Base-by-base conservation (phyloP, 495 filamentous ascomycete genomes). In the Penicillium odoratum region DNA sequence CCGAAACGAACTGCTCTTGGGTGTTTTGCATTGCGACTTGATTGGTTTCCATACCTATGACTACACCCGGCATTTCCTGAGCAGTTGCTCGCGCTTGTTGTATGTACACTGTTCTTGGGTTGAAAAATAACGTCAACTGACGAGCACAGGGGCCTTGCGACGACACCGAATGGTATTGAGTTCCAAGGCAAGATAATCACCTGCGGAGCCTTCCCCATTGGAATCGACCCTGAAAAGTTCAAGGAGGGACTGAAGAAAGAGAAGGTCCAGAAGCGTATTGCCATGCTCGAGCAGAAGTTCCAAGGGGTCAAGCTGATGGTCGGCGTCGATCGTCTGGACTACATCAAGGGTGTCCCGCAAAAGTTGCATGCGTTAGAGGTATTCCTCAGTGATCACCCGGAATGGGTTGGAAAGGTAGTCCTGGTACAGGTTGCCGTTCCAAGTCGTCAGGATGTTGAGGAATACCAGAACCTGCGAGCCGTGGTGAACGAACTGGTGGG, bases 331-430 rank as follows among this genome's bases (percentile, higher is more conserved):
- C 87, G 93, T 47, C 81, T 98, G 47, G 93, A 98, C 69, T 97
- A 98, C 71, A 96, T 97, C 81, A 98, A 98, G 70, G 93, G 94
- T 52, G 90, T 98, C 21, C 93, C 93, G 0, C 94, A 98, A 71
- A 98, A 98, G 71, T 79, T 98, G 6, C 93, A 97, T 62, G 92
- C 93, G 4, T 83, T 97, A 11, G 93, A 98, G 72, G 90, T 97
- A 4, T 97, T 98, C 78, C 83, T 98, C 31, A 94, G 90, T 10
- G 93, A 97, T 59, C 92, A 98, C 62, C 93, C 93, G 4, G 93
- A 98, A 74, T 96, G 92, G 92, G 91, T 97, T 51, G 93, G 93
- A 44, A 96, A 96, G 73, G 92, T 98, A n/a, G 92, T 97, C 7
- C 81, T 98, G 8, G 91, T 98, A 5, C 93, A 98, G 72, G 93